phyloP scores from a whole-genome alignment of 2,329 filamentous ascomycete species.

The Leptosphaerulina australis region DNA sequence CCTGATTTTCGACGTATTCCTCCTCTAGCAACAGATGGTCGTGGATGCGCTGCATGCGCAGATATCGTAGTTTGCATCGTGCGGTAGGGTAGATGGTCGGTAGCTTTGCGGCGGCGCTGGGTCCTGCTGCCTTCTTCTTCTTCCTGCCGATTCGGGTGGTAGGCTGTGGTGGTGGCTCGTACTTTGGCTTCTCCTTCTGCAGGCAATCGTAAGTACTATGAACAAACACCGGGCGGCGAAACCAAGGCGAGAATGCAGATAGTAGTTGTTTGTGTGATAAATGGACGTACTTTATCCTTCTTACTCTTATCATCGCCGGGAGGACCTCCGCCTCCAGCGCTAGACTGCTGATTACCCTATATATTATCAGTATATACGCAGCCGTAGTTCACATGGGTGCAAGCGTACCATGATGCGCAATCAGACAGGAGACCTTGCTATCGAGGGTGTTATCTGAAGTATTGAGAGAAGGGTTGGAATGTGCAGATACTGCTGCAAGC shows the following conservation, averaged over 20 bases:
- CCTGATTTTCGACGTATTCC: constrained; percentile 99
- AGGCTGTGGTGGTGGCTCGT: constrained; percentile 95
- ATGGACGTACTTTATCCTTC: constrained; percentile 69
- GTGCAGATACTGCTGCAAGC: constrained; percentile 19
- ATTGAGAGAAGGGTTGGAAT: neutral
- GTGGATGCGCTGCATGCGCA: constrained; percentile 98
- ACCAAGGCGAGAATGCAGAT: neutral
- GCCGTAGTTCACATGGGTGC: constrained; percentile 23
- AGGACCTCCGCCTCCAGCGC: constrained; percentile 73
- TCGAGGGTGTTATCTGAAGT: neutral
- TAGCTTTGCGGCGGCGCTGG: constrained; percentile 93
- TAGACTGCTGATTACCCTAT: constrained; percentile 85
- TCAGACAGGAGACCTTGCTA: constrained; percentile 19
- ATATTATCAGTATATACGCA: constrained; percentile 47
- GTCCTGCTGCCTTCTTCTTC: constrained; percentile 95
- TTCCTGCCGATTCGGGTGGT: constrained; percentile 96
- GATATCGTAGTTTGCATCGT: constrained; percentile 93
- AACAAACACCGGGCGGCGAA: constrained; percentile 15
- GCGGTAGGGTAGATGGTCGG: constrained; percentile 93
- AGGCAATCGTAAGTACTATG: constrained; percentile 24
- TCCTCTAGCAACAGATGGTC: constrained; percentile 96
- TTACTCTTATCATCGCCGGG: constrained; percentile 83
- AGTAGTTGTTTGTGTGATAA: neutral
- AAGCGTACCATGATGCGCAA: constrained; percentile 43
- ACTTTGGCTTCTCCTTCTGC: constrained; percentile 99